phyloP scores from a whole-genome alignment of 225 moss, liverwort and hornwort species.

The Physcomitrium patens region DNA sequence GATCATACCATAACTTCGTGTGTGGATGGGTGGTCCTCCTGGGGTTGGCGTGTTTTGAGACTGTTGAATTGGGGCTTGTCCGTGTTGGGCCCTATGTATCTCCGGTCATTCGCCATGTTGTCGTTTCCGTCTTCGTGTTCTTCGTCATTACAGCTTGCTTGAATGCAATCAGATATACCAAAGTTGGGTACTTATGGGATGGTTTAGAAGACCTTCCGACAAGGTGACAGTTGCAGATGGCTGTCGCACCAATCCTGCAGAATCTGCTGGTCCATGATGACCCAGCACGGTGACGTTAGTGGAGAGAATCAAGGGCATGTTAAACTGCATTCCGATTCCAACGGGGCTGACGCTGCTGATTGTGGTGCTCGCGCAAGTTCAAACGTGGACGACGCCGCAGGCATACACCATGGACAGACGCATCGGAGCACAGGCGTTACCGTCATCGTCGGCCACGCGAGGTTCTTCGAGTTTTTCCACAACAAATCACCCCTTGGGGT shows the following conservation, averaged over 20 bases:
- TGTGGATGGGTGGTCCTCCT: conserved; percentile 2
- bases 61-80: conserved; percentile 41
- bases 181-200: no score
- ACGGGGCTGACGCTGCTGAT: conserved; percentile 37
- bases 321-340: conserved; percentile 40
- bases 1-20: no score
- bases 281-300: conserved; percentile 44
- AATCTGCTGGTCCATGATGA: conserved; percentile 26
- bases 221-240: conserved; percentile 35
- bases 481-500: no score
- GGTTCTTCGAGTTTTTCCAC: no score
- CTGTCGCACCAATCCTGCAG: background rate
- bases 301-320: conserved; percentile 45
- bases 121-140: no score
- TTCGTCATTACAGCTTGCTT: no score
- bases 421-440: conserved; percentile 20
- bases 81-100: conserved; percentile 35
- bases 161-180: no score
- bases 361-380: conserved; percentile 41
- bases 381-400: conserved; percentile 44
- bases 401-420: conserved; percentile 37
- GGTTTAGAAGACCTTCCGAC: conserved; percentile 35
- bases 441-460: no score
- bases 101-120: conserved; percentile 8
- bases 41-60: conserved; percentile 47